phyloP scores from a whole-genome alignment of 83 land plant genomes.

The Isoetes engelmannii region DNA sequence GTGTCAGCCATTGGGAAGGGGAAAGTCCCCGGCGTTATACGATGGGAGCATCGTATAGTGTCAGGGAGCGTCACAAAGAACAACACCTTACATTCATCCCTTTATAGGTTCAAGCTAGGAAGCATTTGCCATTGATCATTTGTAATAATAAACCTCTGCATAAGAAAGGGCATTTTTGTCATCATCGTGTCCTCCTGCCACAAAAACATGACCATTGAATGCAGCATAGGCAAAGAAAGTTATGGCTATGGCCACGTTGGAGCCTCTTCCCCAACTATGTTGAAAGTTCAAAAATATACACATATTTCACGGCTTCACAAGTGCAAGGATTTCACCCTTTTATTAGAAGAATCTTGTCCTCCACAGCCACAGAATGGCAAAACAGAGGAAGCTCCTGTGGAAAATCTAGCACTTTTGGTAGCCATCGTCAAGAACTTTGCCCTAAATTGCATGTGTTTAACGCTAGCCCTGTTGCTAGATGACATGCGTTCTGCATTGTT shows the following conservation, averaged over 20 bases:
- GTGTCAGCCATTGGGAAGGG: too few relatives aligned
- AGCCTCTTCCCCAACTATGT: constrained; percentile 38
- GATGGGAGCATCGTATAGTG: too few relatives aligned
- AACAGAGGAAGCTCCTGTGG: constrained; percentile 41
- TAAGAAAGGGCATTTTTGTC: constrained; percentile 52
- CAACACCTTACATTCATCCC: constrained; percentile 62
- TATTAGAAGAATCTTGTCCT: constrained; percentile 37
- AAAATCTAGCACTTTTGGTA: constrained; percentile 33
- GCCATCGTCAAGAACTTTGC: constrained; percentile 37
- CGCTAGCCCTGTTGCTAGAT: constrained; percentile 19
- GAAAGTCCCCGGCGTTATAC: too few relatives aligned
- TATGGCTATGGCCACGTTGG: constrained; percentile 39
- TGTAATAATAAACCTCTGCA: constrained; percentile 45
- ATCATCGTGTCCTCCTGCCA: constrained; percentile 80
- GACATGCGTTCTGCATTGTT: constrained; percentile 7
- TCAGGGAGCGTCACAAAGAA: too few relatives aligned
- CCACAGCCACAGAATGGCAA: constrained; percentile 38
- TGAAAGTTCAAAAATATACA: constrained; percentile 42
- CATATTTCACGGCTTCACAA: constrained; percentile 28
- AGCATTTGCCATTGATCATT: constrained; percentile 49
- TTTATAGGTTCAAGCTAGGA: constrained; percentile 52
- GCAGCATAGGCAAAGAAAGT: constrained; percentile 58
- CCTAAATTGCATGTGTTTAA: constrained; percentile 34
- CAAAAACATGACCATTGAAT: constrained; percentile 22
- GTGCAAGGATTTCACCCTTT: constrained; percentile 67